Percentiles rank a stretch among this genome's conserved stretches.
phyloP scores from a whole-genome alignment of 75 land plant species.

The Sequoiadendron giganteum region DNA sequence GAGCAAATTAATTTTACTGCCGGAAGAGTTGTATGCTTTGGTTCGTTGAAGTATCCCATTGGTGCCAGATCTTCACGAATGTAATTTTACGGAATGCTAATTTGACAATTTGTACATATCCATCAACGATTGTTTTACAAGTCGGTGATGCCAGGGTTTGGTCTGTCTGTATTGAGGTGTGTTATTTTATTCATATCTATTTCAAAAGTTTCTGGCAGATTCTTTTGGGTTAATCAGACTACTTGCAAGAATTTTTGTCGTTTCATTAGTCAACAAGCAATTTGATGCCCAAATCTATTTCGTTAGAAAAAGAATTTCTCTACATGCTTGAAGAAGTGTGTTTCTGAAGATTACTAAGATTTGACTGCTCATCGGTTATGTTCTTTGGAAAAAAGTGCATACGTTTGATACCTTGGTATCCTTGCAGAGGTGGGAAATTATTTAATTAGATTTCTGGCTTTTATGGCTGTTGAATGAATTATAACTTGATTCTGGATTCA shows the following conservation, averaged over 20 bases:
- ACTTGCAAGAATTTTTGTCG: not conserved
- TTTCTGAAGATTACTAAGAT: not conserved
- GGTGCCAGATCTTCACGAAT: not conserved
- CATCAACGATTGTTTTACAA: not conserved
- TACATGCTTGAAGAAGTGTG: not conserved
- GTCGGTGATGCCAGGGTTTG: not conserved
- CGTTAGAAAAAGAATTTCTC: not conserved
- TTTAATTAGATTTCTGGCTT: not conserved
- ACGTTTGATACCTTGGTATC: not conserved
- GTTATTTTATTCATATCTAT: not conserved
- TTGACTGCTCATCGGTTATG: not conserved
- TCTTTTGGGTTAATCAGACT: not conserved
- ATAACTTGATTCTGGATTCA: not conserved
- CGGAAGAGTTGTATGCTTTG: constrained; percentile 2
- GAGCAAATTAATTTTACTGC: not conserved
- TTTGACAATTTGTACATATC: constrained; percentile 7
- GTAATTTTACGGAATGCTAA: not conserved
- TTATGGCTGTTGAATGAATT: not conserved
- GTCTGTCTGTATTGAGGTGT: not conserved
- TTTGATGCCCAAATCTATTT: not conserved
- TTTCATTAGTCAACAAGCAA: not conserved
- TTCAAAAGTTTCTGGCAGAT: not conserved
- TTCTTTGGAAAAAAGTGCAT: not conserved
- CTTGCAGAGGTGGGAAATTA: not conserved
- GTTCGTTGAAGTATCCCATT: not conserved